Conservation (phyloP, 2,329 filamentous ascomycete species). For the Botrytis paeoniae region DNA sequence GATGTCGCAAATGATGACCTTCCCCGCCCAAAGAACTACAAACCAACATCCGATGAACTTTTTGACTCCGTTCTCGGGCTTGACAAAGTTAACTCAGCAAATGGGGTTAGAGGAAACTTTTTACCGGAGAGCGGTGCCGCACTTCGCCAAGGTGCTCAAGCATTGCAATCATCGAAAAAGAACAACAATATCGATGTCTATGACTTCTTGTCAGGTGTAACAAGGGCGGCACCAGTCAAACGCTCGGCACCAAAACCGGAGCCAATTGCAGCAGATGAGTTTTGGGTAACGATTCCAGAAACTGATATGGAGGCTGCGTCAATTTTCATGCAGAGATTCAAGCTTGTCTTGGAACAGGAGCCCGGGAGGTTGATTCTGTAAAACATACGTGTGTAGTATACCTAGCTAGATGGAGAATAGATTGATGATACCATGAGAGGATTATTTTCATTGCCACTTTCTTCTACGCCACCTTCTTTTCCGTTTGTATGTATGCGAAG, state of each 20-base stretch:
- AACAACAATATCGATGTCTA: constrained; percentile 70
- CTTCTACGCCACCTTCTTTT: not conserved
- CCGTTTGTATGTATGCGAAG: not conserved
- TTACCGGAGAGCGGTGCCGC: constrained; percentile 65
- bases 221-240: constrained; percentile 25
- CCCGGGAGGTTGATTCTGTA: constrained; percentile 70
- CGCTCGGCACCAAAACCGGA: constrained; percentile 39
- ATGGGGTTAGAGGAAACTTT: constrained; percentile 61
- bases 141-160: constrained; percentile 38
- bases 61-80: constrained; percentile 86
- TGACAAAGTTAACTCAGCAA: constrained; percentile 47
- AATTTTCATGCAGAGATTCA: constrained; percentile 82
- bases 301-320: constrained; percentile 78
- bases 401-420: constrained; percentile 21
- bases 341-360: constrained; percentile 76
- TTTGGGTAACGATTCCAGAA: constrained; percentile 75
- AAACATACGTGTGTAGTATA: constrained; percentile 31
- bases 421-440: constrained; percentile 21
- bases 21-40: constrained; percentile 61
- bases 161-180: constrained; percentile 25
- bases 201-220: constrained; percentile 66
- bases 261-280: constrained; percentile 66
- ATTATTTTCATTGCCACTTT: not conserved
- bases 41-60: constrained; percentile 74
- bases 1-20: constrained; percentile 86